These are phyloP conservation scores for Tetrapisispora fleetii DNA, from an alignment of 805 yeast species.

Conservation along the genomic window DNA sequence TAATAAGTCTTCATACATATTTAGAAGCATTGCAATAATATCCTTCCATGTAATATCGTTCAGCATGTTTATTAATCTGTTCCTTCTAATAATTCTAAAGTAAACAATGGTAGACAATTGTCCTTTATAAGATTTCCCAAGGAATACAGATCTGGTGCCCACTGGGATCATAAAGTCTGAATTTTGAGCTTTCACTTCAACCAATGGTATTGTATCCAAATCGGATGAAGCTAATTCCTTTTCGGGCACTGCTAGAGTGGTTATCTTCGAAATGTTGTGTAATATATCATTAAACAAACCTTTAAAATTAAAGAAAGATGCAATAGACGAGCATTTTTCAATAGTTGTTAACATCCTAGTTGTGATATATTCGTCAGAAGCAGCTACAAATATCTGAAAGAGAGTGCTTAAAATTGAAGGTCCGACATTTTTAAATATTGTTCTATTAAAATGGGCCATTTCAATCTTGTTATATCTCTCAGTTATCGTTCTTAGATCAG, in stretches of 20 bases:
- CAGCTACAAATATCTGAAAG: slow-evolving; percentile 72
- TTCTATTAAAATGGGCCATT: slow-evolving; percentile 54
- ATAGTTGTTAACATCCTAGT: slow-evolving; percentile 80
- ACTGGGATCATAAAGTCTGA: slow-evolving; percentile 52
- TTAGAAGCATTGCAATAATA: slow-evolving; percentile 49
- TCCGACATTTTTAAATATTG: slow-evolving; percentile 56
- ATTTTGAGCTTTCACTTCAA: slow-evolving; percentile 37
- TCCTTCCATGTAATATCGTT: slow-evolving; percentile 44
- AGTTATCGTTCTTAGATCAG: slow-evolving; percentile 12
- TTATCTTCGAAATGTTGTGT: slow-evolving; percentile 54
- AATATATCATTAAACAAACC: slow-evolving; percentile 56
- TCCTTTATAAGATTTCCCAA: slow-evolving; percentile 84
- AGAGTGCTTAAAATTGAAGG: slow-evolving; percentile 60
- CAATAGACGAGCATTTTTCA: slow-evolving; percentile 74
- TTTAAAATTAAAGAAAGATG: slow-evolving; percentile 50
- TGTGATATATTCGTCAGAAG: slow-evolving; percentile 82
- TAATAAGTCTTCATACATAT: slow-evolving; percentile 61
- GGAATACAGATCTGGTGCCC: slow-evolving; percentile 66
- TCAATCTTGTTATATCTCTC: slow-evolving; percentile 18
- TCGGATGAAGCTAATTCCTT: slow-evolving; percentile 2
- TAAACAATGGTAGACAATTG: slow-evolving; percentile 79
- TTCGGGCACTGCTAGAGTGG: slow-evolving; percentile 44
- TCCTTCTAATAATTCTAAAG: slow-evolving; percentile 60
- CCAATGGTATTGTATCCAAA: slow-evolving; percentile 30
- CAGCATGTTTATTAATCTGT: slow-evolving; percentile 34